Percentiles rank a stretch among this genome's conserved stretches.
phyloP scores from a whole-genome alignment of 2,329 filamentous ascomycete genomes.

The Hymenoscyphus albidus region DNA sequence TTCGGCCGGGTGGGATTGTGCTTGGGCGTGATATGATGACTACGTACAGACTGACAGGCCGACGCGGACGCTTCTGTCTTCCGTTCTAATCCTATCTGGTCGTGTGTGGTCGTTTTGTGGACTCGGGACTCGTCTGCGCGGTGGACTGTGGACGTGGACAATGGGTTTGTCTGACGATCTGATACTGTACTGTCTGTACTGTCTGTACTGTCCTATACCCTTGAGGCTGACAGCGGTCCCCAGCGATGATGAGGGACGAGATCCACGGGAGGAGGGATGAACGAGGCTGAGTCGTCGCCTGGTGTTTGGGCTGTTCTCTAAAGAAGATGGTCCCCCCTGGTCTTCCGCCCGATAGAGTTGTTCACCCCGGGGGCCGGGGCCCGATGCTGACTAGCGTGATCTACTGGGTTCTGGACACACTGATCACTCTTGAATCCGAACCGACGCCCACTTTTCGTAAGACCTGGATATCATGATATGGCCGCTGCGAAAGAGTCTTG shows the following conservation, averaged over 20 bases:
- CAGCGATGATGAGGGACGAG: background rate
- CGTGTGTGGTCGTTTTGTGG: background rate
- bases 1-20: background rate
- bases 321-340: background rate
- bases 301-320: conserved; percentile 1
- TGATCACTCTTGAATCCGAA: background rate
- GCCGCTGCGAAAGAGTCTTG: background rate
- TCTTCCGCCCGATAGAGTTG: background rate
- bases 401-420: background rate
- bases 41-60: background rate
- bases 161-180: conserved; percentile 1
- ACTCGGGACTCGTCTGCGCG: background rate
- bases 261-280: background rate
- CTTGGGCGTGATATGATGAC: no score
- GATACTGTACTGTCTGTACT: background rate
- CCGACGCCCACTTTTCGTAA: background rate
- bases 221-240: background rate
- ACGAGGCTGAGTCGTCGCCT: conserved; percentile 8
- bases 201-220: background rate
- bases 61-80: background rate
- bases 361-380: background rate
- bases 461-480: background rate
- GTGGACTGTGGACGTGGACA: background rate
- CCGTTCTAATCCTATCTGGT: background rate
- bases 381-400: conserved; percentile 1